Evolutionary conservation across 163 green algal species (phyloP).

Genomic region (Prototheca wickerhamii): DNA sequence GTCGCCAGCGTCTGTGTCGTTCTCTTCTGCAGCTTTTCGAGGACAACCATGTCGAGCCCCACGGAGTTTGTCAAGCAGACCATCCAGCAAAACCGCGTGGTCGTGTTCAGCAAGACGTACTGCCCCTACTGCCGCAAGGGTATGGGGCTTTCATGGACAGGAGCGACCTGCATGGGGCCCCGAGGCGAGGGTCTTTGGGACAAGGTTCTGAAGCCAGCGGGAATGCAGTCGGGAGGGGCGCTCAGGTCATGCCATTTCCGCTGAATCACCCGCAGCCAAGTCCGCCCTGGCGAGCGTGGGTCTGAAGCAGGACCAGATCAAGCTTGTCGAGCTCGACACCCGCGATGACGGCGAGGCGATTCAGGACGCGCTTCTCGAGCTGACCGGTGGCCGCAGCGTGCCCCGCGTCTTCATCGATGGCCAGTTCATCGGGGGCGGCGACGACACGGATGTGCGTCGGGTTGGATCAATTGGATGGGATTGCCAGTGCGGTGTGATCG

Average conservation of each 20-base stretch:
- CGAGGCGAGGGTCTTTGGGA: not conserved
- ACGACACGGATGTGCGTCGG: constrained; percentile 21
- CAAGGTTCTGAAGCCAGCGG: not conserved
- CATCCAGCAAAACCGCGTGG: constrained; percentile 4
- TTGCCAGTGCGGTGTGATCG: not conserved
- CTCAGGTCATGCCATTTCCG: not conserved
- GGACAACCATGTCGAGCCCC: constrained; percentile 2
- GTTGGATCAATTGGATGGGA: not conserved
- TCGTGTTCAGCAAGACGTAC: constrained; percentile 21
- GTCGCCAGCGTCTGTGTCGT: too few species aligned
- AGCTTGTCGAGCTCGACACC: constrained; percentile 28
- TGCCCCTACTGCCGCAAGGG: constrained; percentile 12
- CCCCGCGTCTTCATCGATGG: constrained; percentile 37
- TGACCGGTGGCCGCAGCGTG: constrained; percentile 21
- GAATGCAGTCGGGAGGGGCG: not conserved
- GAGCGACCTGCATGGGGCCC: constrained; percentile 6
- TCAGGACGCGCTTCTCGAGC: constrained; percentile 15
- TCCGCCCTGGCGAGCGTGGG: constrained; percentile 10
- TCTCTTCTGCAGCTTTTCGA: too few species aligned
- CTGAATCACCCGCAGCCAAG: constrained; percentile 16
- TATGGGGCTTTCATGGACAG: not conserved
- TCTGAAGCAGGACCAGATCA: constrained; percentile 14
- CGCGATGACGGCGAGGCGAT: constrained; percentile 11
- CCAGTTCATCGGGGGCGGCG: constrained; percentile 34
- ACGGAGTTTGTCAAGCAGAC: not conserved